phyloP scores from a whole-genome alignment of 768 basidiomycete species.

The Tephrocybe sp. region DNA sequence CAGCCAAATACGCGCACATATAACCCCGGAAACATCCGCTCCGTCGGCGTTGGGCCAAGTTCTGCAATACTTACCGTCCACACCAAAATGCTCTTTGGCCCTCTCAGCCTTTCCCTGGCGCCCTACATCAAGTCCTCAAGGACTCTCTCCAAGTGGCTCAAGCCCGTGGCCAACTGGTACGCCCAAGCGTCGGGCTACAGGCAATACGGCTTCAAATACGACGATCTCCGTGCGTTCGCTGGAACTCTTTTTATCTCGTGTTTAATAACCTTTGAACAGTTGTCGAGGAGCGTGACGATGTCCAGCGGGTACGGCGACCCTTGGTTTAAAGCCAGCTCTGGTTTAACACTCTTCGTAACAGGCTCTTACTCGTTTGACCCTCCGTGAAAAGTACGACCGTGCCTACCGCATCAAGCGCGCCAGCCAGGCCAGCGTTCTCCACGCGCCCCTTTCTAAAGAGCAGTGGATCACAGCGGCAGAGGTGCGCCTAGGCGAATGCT shows the following conservation, averaged over 20 bases:
- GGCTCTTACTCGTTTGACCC: conserved; percentile 84
- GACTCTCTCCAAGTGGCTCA: conserved; percentile 65
- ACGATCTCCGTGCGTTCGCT: conserved; percentile 81
- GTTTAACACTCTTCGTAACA: conserved; percentile 29
- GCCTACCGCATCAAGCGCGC: conserved; percentile 87
- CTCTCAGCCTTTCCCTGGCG: conserved; percentile 75
- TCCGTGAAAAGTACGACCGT: conserved; percentile 85
- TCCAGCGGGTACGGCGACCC: conserved; percentile 66
- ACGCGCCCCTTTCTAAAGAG: conserved; percentile 77
- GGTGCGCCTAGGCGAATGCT: conserved; percentile 40
- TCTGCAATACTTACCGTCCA: conserved; percentile 14
- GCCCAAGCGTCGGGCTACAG: conserved; percentile 81
- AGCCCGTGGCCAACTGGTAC: conserved; percentile 84
- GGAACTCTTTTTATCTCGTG: conserved; percentile 15
- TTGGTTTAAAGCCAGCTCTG: not conserved
- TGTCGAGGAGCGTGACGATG: conserved; percentile 73
- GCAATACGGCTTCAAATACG: conserved; percentile 86
- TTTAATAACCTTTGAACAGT: conserved; percentile 38
- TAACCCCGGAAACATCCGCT: conserved; percentile 39
- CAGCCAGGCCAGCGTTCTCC: conserved; percentile 75
- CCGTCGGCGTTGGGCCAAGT: conserved; percentile 3
- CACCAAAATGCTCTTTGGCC: conserved; percentile 47
- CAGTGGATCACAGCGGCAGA: conserved; percentile 77
- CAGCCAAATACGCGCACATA: conserved; percentile 46
- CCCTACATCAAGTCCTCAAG: conserved; percentile 71